These are phyloP conservation scores for Adansonia rubrostipa DNA, from an alignment of 441 rosid species.

Conservation along the genomic window DNA sequence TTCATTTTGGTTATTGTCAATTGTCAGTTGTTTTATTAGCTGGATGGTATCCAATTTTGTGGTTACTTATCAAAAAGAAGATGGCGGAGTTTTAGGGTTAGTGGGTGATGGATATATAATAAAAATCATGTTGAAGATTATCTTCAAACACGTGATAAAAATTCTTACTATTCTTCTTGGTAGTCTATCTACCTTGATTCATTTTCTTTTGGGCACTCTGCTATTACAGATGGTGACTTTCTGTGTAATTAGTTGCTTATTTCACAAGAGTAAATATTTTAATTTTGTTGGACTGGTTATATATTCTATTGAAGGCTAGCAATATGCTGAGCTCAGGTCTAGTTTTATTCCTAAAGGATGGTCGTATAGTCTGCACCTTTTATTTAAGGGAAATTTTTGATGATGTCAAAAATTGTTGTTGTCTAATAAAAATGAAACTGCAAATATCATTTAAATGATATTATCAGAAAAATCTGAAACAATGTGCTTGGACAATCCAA, in stretches of 20 bases:
- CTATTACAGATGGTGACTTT: background rate
- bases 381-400: background rate
- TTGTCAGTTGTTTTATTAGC: background rate
- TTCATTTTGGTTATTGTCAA: background rate
- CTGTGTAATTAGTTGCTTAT: background rate
- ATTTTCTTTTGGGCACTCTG: background rate
- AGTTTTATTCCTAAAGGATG: background rate
- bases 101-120: background rate
- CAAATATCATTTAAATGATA: background rate
- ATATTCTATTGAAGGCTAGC: background rate
- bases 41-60: background rate
- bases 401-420: background rate
- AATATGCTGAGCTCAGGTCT: conserved; percentile 6
- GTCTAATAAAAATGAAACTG: background rate
- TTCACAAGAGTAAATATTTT: background rate
- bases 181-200: background rate
- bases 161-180: background rate
- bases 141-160: background rate
- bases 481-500: background rate
- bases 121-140: conserved; percentile 13
- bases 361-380: background rate
- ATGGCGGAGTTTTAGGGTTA: background rate
- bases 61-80: background rate
- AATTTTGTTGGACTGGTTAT: background rate
- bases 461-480: background rate